These are phyloP conservation scores for Usnea hakonensis DNA, from an alignment of 495 filamentous ascomycete genomes.

Conservation along the genomic window DNA sequence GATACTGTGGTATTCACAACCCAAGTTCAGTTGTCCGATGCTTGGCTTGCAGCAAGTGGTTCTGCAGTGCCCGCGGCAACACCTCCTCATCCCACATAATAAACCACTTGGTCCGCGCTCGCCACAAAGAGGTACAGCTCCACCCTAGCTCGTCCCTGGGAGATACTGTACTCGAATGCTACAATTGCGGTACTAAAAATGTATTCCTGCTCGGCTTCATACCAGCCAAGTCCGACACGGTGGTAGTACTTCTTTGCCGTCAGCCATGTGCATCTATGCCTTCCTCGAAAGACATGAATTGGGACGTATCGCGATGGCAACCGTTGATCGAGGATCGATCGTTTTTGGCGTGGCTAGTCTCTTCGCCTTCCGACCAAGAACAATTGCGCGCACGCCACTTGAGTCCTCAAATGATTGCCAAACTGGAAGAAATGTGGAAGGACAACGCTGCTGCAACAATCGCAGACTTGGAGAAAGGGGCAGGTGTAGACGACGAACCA, in stretches of 20 bases:
- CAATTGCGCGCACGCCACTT: conserved; percentile 92
- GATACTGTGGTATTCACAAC: conserved; percentile 97
- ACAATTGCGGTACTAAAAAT: conserved; percentile 99
- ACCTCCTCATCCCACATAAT: conserved; percentile 96
- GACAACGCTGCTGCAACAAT: conserved; percentile 86
- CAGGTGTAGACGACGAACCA: conserved; percentile 89
- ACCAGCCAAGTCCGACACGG: conserved; percentile 97
- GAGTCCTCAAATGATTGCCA: conserved; percentile 91
- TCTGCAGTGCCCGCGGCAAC: conserved; percentile 96
- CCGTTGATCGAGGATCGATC: conserved; percentile 95
- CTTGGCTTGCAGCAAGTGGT: conserved; percentile 94
- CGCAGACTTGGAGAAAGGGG: conserved; percentile 87
- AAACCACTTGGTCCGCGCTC: conserved; percentile 93
- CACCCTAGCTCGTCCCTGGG: conserved; percentile 93
- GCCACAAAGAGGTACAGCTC: conserved; percentile 97
- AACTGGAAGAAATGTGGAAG: conserved; percentile 98
- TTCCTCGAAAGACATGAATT: conserved; percentile 99
- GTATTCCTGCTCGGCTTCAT: conserved; percentile 99
- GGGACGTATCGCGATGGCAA: conserved; percentile 98
- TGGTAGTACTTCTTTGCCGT: conserved; percentile 92
- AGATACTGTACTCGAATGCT: conserved; percentile 96
- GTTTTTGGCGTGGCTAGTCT: conserved; percentile 91
- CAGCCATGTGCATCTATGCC: conserved; percentile 92
- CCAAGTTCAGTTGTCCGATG: conserved; percentile 93
- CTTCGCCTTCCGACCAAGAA: conserved; percentile 83